Base-by-base conservation (phyloP, 257 asterid species). In the Capsicum chinense region DNA sequence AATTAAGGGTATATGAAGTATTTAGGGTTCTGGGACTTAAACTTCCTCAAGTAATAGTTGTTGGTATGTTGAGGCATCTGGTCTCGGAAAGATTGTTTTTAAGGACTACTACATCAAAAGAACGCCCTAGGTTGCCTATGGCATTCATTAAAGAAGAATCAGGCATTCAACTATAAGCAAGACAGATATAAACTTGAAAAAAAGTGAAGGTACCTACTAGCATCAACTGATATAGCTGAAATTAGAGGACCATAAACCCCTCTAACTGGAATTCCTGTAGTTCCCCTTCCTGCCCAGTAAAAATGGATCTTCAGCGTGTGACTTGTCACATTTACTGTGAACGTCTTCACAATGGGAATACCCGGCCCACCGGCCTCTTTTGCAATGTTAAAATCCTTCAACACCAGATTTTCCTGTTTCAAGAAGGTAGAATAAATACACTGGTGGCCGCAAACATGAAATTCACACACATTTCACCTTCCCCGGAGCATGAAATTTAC, bases 261-360 rank as follows among this genome's bases (percentile, higher is more conserved):
- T 88, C 99, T 91, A 7, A 52, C 68, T 39, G 99, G 99, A 59
- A 95, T 92, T 86, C 98, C 97, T 0, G 98, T 93, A 16, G 99
- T 95, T 82, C 99, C 99, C 83, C 63, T 91, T 85, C 99, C 98
- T 2, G 97, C 96, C 98, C 98, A 95, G 86, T 94, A 93, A 58
- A 94, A 88, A 88, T 92, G 98, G 89, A 95, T 88, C 87, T 94
- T 92, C 89, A 95, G 83, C 4, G 97, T 92, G 85, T 85, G 81
- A 66, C 89, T 86, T 1, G 91, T 91, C 17, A 95, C 94, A n/a
- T 56, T 66, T 67, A 56, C 92, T n/a, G 88, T 92, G 88, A 91
- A 93, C 63, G 48, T 88, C 88, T 89, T 91, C 70, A 93, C 26
- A 9, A 94, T 79, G 19, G 97, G 93, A 86, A 80, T 92, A 4